phyloP scores from a whole-genome alignment of 2,329 filamentous ascomycete genomes.

The Colletotrichum sp. region DNA sequence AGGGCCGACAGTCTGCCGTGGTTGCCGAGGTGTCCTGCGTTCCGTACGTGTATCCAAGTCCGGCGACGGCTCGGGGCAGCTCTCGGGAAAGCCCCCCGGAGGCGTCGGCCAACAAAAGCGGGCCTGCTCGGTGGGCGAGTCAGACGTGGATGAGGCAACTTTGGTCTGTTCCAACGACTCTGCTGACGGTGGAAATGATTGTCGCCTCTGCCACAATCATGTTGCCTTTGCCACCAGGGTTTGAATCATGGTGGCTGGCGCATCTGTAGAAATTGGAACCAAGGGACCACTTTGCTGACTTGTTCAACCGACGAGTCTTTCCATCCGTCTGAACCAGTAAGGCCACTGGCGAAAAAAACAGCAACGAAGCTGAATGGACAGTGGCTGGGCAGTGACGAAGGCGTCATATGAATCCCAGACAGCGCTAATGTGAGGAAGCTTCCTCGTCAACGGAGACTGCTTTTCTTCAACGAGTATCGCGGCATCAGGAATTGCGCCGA shows the following conservation, averaged over 20 bases:
- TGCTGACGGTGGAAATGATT: background rate
- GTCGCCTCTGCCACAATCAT: background rate
- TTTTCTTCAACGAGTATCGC: background rate
- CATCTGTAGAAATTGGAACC: background rate
- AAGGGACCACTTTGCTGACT: background rate
- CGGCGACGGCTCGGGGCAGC: constrained; percentile 10
- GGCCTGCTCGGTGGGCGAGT: background rate
- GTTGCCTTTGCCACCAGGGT: background rate
- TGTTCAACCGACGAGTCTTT: background rate
- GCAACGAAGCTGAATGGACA: background rate
- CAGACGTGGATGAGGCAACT: background rate
- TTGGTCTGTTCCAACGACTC: background rate
- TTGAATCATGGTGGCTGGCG: constrained; percentile 3
- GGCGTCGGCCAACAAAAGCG: constrained; percentile 5
- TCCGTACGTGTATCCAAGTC: background rate
- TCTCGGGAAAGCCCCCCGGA: constrained; percentile 10
- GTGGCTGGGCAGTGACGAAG: background rate
- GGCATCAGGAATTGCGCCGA: background rate
- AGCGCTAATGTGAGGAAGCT: background rate
- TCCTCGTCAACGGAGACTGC: background rate
- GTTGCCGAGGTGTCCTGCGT: background rate
- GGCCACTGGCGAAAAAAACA: background rate
- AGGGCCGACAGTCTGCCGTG: constrained; percentile 12
- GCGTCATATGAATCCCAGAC: background rate
- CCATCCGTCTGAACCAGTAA: background rate